Base-by-base conservation (phyloP, 1,284 basidiomycete species). In the Cutaneotrichosporon cavernicola region DNA sequence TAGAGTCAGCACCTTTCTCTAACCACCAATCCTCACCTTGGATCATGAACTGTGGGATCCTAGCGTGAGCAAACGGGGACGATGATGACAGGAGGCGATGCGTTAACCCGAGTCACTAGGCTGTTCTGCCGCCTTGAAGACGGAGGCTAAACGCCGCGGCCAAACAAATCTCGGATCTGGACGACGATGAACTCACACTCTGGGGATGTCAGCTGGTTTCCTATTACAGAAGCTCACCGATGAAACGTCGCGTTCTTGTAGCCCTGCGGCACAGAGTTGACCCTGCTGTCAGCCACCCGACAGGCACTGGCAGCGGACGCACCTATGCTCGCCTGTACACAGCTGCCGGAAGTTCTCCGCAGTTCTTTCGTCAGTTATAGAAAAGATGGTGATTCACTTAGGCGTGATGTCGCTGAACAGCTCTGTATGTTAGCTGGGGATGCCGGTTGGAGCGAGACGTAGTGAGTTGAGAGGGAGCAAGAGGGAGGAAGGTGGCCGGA, bases 331-430 rank as follows among this genome's bases (percentile, higher is more conserved):
- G 36, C 97, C 96, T 0, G 96, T 98, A 76, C 96, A 98, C 22
- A 98, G 83, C 73, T 98, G 95, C 64, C 96, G 85, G 74, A 99
- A 99, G 83, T 99, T 99, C 81, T 99, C 97, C 1, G 93, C 91
- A 0, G 96, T 98, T 75, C 90, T 92, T 69, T 4, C 2, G 60
- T 64, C 16, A 64, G 62, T 13, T 34, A 10, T 38, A 5, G 13
- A 6, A 16, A 18, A 2, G 8, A 8, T 60, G 10, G 6, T 18
- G 60, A 52, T 72, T 56, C 57, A 78, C 76, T 77, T 77, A 26
- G 78, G 78, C 10, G 75, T 76, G 58, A 79, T 78, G 64, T 79
- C 78, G 58, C 72, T 75, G 62, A 78, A 79, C 36, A 79, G 64
- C 67, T 79, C 78, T 78, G 63, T 2, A 6, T 3, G 51, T 62